These are phyloP conservation scores for Gautieria morchelliformis DNA, from an alignment of 768 basidiomycete genomes.

Conservation along the genomic window DNA sequence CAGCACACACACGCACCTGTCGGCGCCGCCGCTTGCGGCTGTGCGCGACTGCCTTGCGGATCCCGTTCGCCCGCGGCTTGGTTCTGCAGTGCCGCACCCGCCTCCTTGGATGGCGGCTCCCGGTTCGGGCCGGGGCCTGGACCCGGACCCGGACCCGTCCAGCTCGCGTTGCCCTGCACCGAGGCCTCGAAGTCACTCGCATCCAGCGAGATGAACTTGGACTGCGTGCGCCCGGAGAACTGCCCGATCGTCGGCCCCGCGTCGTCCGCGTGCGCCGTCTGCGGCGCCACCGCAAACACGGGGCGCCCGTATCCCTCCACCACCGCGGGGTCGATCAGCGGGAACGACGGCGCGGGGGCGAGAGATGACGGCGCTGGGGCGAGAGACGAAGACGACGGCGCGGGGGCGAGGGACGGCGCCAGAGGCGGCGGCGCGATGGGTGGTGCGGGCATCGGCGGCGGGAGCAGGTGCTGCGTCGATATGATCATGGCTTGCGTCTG, in stretches of 20 bases:
- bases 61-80: neutral
- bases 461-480: slow-evolving; percentile 73
- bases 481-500: slow-evolving; percentile 89
- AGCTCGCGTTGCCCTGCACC: neutral
- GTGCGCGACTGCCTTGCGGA: too few species aligned
- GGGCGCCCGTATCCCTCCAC: slow-evolving; percentile 7
- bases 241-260: neutral
- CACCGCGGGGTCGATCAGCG: slow-evolving; percentile 14
- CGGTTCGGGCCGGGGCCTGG: too few species aligned
- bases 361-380: slow-evolving; percentile 15
- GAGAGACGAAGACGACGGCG: slow-evolving; percentile 12
- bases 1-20: too few species aligned
- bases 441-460: slow-evolving; percentile 15
- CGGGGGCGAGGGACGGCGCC: slow-evolving; percentile 16
- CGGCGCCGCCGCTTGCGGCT: too few species aligned
- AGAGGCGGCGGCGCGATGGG: slow-evolving; percentile 4
- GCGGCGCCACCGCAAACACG: slow-evolving; percentile 8
- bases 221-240: slow-evolving; percentile 4
- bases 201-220: slow-evolving; percentile 10
- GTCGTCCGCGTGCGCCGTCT: neutral
- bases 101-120: neutral
- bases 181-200: slow-evolving; percentile 5
- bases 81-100: neutral
- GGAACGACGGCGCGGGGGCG: slow-evolving; percentile 15
- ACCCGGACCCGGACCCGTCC: neutral